Base-by-base conservation (phyloP, 1,139 yeast species). In the Candida smagusa region DNA sequence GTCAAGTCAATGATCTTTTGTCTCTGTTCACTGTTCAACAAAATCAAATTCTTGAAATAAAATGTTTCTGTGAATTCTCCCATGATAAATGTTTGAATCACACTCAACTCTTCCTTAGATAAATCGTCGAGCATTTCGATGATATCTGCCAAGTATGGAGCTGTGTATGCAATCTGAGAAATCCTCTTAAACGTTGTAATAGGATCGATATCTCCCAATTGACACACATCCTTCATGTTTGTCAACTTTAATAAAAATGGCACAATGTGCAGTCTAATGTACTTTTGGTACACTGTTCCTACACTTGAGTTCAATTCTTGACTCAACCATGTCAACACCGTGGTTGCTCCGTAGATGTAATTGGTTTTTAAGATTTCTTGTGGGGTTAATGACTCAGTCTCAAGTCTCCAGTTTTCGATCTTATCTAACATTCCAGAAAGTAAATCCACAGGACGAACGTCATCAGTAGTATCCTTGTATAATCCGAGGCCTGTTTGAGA, bases 191-290 rank as follows among this genome's bases (percentile, higher is more conserved):
- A 76, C 3, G 76, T 63, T 2, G 72, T 51, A 2, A 74, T 68
- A 0, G 88, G 84, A 31, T 74, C 73, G 26, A 84, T 65, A 37
- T 77, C 76, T 0, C 90, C 84, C 43, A 90, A 74, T 44, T 82
- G 84, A 51, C 90, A 83, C 16, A 88, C 89, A 47, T 92, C 97
- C 46, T 89, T 82, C 67, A 86, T 73, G 37, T 74, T 74, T 39
- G 82, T 77, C 40, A 89, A 65, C 23, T 74, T 71, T 49, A 88
- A 66, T 44, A 88, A 64, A 45, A 87, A 83, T 11, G 96, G 96
- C 2, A 88, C 63, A 33, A 90, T 71, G 39, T 75, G 63, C 2
- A 48, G 42, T n/a, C 55, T 64, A 7, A 63, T 65, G 39, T 53
- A 58, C 12, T 57, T 50, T 37, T 72, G 71, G 36, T 79, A 58